phyloP scores from a whole-genome alignment of 768 basidiomycete species.

The Stropharia rugosoannulata region DNA sequence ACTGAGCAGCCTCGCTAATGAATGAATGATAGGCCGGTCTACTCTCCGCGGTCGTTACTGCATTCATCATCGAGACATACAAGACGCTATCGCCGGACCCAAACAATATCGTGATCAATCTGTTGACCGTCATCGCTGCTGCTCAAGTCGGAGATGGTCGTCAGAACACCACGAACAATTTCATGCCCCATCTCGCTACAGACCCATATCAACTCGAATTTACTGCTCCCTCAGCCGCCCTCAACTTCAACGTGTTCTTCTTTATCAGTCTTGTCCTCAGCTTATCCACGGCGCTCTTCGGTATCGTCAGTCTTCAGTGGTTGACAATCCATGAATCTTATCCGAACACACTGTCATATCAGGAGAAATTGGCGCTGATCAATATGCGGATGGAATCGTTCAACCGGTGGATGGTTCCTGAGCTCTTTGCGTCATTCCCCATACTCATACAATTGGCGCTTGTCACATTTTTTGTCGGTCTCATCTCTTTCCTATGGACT shows the following conservation, averaged over 20 bases:
- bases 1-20: background rate
- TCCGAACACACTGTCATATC: constrained; percentile 6
- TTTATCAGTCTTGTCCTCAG: constrained; percentile 21
- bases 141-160: too few species aligned
- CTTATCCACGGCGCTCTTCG: constrained; percentile 18
- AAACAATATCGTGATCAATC: background rate
- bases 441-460: constrained; percentile 24
- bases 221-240: background rate
- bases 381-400: constrained; percentile 24
- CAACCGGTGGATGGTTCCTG: constrained; percentile 21
- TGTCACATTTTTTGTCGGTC: constrained; percentile 24
- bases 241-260: background rate
- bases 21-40: constrained; percentile 15
- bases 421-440: constrained; percentile 21
- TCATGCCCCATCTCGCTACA: background rate
- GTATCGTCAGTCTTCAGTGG: constrained; percentile 24
- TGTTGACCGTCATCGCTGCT: background rate
- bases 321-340: constrained; percentile 18
- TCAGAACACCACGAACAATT: background rate
- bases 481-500: constrained; percentile 20
- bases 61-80: constrained; percentile 19
- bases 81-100: constrained; percentile 13
- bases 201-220: background rate
- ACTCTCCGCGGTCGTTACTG: constrained; percentile 18
- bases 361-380: constrained; percentile 17